phyloP scores from a whole-genome alignment of 2,329 filamentous ascomycete genomes.

The Fusarium virguliforme region DNA sequence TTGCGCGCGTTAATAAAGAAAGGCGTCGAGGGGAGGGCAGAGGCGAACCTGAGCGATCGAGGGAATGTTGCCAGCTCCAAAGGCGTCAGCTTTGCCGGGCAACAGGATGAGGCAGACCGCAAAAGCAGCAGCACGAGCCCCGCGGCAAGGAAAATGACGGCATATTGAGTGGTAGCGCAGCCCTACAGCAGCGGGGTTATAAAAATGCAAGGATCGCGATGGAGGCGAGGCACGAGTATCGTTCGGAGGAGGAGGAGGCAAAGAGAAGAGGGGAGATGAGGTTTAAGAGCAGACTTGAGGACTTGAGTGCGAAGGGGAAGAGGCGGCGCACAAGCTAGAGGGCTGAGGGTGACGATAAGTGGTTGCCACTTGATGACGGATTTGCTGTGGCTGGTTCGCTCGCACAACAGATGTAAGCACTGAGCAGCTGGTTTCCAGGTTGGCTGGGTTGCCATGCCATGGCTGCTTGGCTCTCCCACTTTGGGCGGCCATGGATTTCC shows the following conservation, averaged over 20 bases:
- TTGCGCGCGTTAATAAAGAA: conserved; percentile 32
- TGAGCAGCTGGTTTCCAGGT: too few relatives aligned
- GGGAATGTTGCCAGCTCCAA: conserved; percentile 82
- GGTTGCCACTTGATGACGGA: conserved; percentile 51
- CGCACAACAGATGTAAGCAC: not conserved
- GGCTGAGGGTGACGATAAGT: conserved; percentile 27
- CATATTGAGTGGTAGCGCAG: conserved; percentile 59
- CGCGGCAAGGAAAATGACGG: conserved; percentile 64
- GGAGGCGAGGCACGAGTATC: conserved; percentile 3
- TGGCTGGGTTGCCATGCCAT: conserved; percentile 22
- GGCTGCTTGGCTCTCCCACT: conserved; percentile 16
- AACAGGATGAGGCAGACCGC: conserved; percentile 68
- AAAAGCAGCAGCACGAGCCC: conserved; percentile 69
- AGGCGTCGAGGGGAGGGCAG: not conserved
- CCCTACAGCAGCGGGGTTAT: conserved; percentile 45
- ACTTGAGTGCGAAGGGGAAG: conserved; percentile 25
- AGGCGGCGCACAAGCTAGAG: conserved; percentile 27
- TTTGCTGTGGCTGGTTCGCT: conserved; percentile 47
- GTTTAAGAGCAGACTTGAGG: conserved; percentile 32
- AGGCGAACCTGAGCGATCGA: conserved; percentile 67
- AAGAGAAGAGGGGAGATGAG: conserved; percentile 8
- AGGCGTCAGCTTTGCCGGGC: conserved; percentile 71
- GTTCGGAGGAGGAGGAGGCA: not conserved
- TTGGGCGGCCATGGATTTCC: conserved; percentile 26
- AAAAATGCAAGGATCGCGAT: conserved; percentile 24